phyloP scores from a whole-genome alignment of 2,329 filamentous ascomycete genomes.

The Pseudogymnoascus sp. region DNA sequence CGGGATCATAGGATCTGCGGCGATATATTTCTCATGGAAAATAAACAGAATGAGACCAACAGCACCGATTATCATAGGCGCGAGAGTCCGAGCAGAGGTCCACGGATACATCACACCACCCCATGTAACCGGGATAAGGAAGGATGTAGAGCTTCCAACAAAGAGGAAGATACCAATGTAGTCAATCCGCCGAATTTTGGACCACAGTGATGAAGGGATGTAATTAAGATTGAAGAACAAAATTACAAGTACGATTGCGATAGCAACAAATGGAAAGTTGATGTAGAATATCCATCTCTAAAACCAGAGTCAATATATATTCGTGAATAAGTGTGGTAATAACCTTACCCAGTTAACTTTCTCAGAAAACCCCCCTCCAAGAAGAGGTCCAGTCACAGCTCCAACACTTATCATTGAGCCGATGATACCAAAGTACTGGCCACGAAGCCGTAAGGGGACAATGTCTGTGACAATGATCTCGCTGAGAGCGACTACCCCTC shows the following conservation, averaged over 20 bases:
- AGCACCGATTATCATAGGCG: conserved; percentile 48
- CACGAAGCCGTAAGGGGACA: conserved; percentile 34
- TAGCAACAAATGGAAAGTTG: conserved; percentile 14
- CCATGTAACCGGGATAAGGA: conserved; percentile 22
- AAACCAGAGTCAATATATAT: too few species aligned
- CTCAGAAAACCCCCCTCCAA: conserved; percentile 35
- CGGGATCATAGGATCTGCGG: conserved; percentile 26
- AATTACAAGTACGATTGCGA: conserved; percentile 11
- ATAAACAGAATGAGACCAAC: conserved; percentile 42
- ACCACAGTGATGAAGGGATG: not conserved
- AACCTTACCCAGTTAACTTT: conserved; percentile 19
- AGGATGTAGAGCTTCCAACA: not conserved
- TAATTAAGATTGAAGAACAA: not conserved
- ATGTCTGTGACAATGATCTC: conserved; percentile 38
- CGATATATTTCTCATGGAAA: conserved; percentile 36
- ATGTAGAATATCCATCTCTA: conserved; percentile 21
- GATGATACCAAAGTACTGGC: conserved; percentile 32
- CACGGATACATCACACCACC: conserved; percentile 55
- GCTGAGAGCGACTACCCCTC: conserved; percentile 38
- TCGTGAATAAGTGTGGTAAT: conserved; percentile 15
- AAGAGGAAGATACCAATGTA: conserved; percentile 26
- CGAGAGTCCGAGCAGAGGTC: conserved; percentile 50
- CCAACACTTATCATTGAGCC: conserved; percentile 20
- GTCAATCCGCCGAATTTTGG: conserved; percentile 36
- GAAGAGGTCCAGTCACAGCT: conserved; percentile 25